Percentiles rank a stretch among this genome's conserved stretches.
phyloP scores from a whole-genome alignment of 129 eudicot genomes.

The Pittosporum tobira region DNA sequence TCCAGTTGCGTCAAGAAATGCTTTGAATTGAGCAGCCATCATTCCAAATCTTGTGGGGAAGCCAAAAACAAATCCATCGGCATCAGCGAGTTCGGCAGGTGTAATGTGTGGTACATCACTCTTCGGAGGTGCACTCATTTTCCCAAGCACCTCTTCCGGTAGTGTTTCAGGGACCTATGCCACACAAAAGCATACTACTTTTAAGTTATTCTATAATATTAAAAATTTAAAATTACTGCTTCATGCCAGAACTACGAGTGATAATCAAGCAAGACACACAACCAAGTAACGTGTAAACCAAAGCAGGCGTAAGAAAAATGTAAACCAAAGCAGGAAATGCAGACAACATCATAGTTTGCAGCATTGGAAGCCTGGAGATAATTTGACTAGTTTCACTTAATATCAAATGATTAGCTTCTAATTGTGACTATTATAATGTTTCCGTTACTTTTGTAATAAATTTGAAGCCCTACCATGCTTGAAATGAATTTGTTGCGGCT shows the following conservation, averaged over 20 bases:
- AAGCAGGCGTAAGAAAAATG: not conserved
- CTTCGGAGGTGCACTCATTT: conserved; percentile 85
- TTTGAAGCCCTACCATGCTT: too few relatives aligned
- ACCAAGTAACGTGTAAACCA: not conserved
- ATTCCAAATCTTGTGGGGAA: conserved; percentile 87
- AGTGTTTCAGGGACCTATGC: conserved; percentile 69
- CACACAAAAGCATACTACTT: not conserved
- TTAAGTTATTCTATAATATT: too few relatives aligned
- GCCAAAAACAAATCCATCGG: conserved; percentile 84
- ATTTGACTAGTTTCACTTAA: too few relatives aligned
- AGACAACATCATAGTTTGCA: not conserved
- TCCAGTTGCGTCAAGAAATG: conserved; percentile 81
- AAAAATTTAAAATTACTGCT: not conserved
- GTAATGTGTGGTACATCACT: conserved; percentile 64
- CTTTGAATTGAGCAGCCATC: conserved; percentile 86
- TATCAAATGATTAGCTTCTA: too few relatives aligned
- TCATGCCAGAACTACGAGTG: not conserved
- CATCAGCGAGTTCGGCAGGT: conserved; percentile 66
- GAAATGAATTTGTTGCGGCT: too few relatives aligned
- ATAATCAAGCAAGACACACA: not conserved
- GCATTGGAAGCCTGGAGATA: too few relatives aligned
- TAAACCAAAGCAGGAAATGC: not conserved
- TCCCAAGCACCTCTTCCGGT: conserved; percentile 57
- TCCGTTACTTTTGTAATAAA: too few relatives aligned
- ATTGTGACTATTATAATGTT: too few relatives aligned